These are phyloP conservation scores for Exobasidium rhododendri DNA, from an alignment of 1,284 basidiomycete species.

Conservation along the genomic window DNA sequence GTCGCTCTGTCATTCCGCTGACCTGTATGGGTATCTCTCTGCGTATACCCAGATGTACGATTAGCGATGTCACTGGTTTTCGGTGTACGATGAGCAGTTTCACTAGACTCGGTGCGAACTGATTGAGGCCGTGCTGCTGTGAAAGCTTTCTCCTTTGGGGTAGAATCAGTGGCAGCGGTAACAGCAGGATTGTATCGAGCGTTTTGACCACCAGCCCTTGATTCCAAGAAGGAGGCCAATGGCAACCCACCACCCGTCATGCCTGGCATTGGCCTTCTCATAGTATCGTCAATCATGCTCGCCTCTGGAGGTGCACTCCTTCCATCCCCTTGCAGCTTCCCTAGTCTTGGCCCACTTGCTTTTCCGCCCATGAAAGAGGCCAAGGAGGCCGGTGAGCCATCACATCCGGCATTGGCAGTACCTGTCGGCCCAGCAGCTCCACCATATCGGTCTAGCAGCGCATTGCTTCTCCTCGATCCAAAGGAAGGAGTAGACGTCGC, in stretches of 20 bases:
- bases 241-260: constrained; percentile 20
- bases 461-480: neutral
- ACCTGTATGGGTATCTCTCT: neutral
- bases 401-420: constrained; percentile 26
- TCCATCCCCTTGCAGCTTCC: constrained; percentile 47
- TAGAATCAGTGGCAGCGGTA: neutral
- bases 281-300: constrained; percentile 32
- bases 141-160: neutral
- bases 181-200: constrained; percentile 8
- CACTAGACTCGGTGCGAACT: neutral
- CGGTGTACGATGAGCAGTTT: neutral
- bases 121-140: neutral
- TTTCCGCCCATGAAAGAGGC: constrained; percentile 53
- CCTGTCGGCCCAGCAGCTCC: constrained; percentile 52
- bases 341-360: constrained; percentile 46
- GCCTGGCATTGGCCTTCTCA: constrained; percentile 16
- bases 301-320: constrained; percentile 45
- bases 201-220: constrained; percentile 25
- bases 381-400: constrained; percentile 42
- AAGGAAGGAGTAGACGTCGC: neutral
- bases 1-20: constrained; percentile 28
- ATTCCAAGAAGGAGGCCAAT: constrained; percentile 48
- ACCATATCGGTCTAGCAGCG: constrained; percentile 44
- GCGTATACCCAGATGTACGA: too few relatives aligned
- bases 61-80: too few relatives aligned